These are phyloP conservation scores for Apiospora rasikravindrae DNA, from an alignment of 2,329 filamentous ascomycete genomes.

Conservation along the genomic window DNA sequence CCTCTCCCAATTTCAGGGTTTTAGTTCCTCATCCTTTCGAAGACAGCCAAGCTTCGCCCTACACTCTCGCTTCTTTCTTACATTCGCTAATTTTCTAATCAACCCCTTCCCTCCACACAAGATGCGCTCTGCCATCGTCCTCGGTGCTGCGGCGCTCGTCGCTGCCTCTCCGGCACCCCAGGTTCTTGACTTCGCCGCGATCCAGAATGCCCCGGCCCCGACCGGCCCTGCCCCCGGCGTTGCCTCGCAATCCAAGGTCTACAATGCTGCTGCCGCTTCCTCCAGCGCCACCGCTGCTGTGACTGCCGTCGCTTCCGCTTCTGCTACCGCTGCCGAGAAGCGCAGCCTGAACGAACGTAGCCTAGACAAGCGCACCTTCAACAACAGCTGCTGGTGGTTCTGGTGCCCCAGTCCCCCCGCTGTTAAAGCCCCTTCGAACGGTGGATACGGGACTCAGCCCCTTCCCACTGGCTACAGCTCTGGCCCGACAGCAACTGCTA, in stretches of 20 bases:
- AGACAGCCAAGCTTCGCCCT: not conserved
- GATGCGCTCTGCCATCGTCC: constrained; percentile 17
- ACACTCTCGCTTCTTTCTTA: constrained; percentile 3
- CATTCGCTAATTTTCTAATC: constrained; percentile 6
- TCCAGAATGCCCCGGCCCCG: constrained; percentile 21
- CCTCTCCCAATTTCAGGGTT: not conserved
- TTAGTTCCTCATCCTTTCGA: not conserved
- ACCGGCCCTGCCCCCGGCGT: constrained; percentile 18
- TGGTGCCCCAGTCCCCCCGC: constrained; percentile 1
- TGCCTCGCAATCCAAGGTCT: constrained; percentile 15
- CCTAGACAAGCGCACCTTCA: not conserved
- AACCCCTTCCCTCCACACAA: not conserved
- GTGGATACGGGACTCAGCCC: not conserved
- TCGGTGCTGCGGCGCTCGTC: constrained; percentile 24
- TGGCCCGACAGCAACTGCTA: not conserved
- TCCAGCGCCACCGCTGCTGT: constrained; percentile 21
- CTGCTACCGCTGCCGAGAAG: constrained; percentile 3
- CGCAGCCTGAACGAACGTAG: constrained; percentile 19
- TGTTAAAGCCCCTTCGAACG: not conserved
- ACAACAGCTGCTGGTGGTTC: constrained; percentile 16
- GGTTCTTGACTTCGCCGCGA: constrained; percentile 20
- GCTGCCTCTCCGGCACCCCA: constrained; percentile 19
- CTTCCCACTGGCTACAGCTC: not conserved
- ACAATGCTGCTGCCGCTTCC: constrained; percentile 20
- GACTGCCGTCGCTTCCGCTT: constrained; percentile 19